Evolutionary conservation across 345 rosid species (phyloP), one percentile per base, ranked within the genome.

Genomic region (Combretum micranthum): DNA sequence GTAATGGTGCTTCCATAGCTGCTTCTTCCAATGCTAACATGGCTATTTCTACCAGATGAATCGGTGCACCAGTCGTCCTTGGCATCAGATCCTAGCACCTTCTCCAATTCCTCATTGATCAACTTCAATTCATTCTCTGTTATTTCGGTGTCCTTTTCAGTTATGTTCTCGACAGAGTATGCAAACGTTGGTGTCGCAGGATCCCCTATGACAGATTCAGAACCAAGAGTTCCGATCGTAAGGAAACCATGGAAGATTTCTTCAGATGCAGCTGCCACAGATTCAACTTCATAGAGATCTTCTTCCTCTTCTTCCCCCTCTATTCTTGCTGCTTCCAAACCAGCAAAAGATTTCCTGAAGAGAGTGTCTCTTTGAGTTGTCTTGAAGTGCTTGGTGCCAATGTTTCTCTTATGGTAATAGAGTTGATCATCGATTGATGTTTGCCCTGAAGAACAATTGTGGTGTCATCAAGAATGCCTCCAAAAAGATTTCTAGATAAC

Each of bases 221-320:
- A 47, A 57, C 89, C 93, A 52, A 87, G 77, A 55, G 92, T 84
- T 0, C 96, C 92, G 12, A 84, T 87, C 12, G 96, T 84, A 47
- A 87, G 85, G 71, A 87, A 87, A n/a, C 96, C 96, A 20, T 87
- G 87, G 73, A 87, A 87, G 26, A 84, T 71, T 61, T 80, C 85
- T 39, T 83, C 69, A 45, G 79, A 69, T 51, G 77, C 83, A 44
- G 76, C 66, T 23, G 82, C 58, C 13, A 32, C 39, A 32, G 76
- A 60, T 57, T 77, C 82, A 26, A 77, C 88, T 22, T 74, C 83
- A 12, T 76, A 50, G 42, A 20, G 80, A 21, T 71, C 76, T 50
- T 78, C 82, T 51, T 74, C 60, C 12, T 32, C 82, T 20, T 71
- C 77, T 50, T 78, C 84, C 48, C 72, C 66, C 12, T 18, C 83